Conservation (phyloP, 257 asterid species). For the Rhazya stricta region DNA sequence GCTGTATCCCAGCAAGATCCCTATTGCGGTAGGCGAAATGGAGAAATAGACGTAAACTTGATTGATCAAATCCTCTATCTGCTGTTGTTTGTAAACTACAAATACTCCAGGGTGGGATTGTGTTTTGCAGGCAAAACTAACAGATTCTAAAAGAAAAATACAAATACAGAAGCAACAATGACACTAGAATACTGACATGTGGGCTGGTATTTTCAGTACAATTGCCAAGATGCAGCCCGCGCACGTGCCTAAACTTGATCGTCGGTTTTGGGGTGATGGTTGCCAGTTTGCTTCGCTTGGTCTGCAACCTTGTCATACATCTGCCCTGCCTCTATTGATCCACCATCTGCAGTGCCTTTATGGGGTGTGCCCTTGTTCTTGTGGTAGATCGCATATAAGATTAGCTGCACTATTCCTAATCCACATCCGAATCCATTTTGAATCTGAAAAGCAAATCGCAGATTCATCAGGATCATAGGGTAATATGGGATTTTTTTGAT, state of each 20-base stretch:
- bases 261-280: background rate
- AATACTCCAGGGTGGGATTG: background rate
- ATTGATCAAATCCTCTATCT: conserved; percentile 1
- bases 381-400: conserved; percentile 57
- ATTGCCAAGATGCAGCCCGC: background rate
- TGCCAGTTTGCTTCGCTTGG: background rate
- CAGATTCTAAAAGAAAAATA: background rate
- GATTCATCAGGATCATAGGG: background rate
- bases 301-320: background rate
- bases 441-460: conserved; percentile 33
- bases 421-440: conserved; percentile 77
- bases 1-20: too few species aligned
- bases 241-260: background rate
- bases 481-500: background rate
- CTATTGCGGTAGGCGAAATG: too few species aligned
- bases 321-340: conserved; percentile 18
- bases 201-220: background rate
- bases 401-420: conserved; percentile 68
- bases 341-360: conserved; percentile 17
- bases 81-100: background rate
- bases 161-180: background rate
- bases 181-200: background rate
- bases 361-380: conserved; percentile 40
- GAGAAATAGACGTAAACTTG: background rate
- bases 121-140: background rate